Evolutionary conservation across 2,329 filamentous ascomycete species (phyloP), one percentile per base, ranked within the genome.

Genomic region (Fusarium tjaetaba): DNA sequence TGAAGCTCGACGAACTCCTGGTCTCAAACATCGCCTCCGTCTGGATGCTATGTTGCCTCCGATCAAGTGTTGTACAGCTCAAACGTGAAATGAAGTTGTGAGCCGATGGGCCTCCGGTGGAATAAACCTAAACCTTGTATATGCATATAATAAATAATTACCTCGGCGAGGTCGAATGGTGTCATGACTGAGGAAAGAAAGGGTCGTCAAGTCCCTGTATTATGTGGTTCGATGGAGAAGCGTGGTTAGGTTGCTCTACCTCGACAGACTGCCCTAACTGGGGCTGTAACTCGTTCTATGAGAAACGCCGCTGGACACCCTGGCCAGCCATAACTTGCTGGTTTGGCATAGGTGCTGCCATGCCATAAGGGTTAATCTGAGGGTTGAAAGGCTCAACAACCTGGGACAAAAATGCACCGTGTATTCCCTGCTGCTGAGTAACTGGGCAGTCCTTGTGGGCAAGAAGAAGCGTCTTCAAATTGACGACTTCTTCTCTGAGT

Each of bases 381-480:
- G 85, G 81, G 64, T 87, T 87, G 72, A 84, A 89, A 1, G 87
- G 84, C 67, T 90, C 87, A 76, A 89, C 87, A 20, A 86, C 82
- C 73, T 88, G 87, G 51, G 88, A 86, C 84, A 91, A 87, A 72
- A 86, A 90, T 2, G 84, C 85, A 8, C 85, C 84, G 58, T 89
- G 88, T 5, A 96, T 85, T 30, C 83, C 83, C 82, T 98, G 95
- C 51, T 94, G 92, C 80, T 97, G 94, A 7, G 95, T 95, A 13
- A 98, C 93, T 0, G 96, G 94, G 76, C 96, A 98, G 81, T 98
- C 96, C 81, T 98, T 98, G 83, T 99, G 96, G 1, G 95, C 95
- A 28, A 98, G 87, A 6, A 99, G 87, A 0, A 98, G 86, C 0
- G 95, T 97, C 86, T 98, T 98, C 46, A 99, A 88, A 72, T 96